Conservation (phyloP, 352 stramenopile genomes). For the Pythium sp. region DNA sequence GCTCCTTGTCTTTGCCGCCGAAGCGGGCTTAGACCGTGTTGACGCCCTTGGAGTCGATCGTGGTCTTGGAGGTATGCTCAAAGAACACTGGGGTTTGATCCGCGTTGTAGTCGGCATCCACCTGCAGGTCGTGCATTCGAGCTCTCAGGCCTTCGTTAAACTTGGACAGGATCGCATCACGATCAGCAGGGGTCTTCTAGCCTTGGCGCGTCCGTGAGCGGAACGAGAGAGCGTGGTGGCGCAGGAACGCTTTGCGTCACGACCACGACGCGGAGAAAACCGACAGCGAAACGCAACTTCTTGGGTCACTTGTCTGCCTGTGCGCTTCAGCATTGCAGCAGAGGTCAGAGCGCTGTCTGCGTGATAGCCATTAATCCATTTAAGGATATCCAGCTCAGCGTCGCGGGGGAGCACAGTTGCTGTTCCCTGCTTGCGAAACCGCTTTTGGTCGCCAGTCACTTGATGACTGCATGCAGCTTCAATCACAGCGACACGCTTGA, state of each 20-base stretch:
- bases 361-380: neutral
- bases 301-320: neutral
- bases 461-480: neutral
- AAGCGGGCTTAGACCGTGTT: neutral
- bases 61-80: neutral
- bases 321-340: neutral
- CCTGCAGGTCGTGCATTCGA: neutral
- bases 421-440: neutral
- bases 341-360: neutral
- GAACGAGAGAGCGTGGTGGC: neutral
- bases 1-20: neutral
- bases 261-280: neutral
- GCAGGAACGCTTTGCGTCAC: neutral
- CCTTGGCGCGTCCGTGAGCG: neutral
- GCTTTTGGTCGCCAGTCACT: neutral
- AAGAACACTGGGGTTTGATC: neutral
- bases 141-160: neutral
- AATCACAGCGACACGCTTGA: neutral
- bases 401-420: neutral
- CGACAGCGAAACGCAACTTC: neutral
- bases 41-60: neutral
- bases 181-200: neutral
- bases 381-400: neutral
- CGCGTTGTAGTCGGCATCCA: neutral
- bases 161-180: neutral